Conservation (phyloP, 805 yeast genomes). For the Candida rishiriensis region DNA sequence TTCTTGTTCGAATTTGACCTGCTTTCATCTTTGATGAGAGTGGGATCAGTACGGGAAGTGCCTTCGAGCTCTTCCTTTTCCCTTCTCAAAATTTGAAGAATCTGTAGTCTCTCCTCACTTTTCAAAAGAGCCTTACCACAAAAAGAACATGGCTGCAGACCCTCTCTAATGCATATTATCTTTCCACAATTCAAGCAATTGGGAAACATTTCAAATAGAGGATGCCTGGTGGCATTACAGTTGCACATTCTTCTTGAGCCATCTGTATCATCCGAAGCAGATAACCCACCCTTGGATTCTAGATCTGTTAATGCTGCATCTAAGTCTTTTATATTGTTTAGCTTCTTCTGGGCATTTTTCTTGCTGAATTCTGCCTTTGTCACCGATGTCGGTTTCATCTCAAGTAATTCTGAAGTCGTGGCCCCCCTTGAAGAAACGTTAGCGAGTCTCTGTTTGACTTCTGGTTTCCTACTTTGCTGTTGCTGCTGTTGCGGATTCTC, state of each 20-base stretch:
- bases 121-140: constrained; percentile 71
- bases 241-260: constrained; percentile 43
- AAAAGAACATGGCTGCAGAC: constrained; percentile 81
- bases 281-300: constrained; percentile 28
- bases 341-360: constrained; percentile 39
- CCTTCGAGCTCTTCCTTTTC: constrained; percentile 47
- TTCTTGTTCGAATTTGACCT: constrained; percentile 25
- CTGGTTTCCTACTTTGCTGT: not conserved
- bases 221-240: constrained; percentile 86
- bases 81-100: constrained; percentile 44
- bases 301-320: constrained; percentile 44
- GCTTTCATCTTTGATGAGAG: constrained; percentile 6
- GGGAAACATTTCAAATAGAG: constrained; percentile 84
- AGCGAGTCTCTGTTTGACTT: constrained; percentile 9
- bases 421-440: constrained; percentile 22
- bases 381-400: constrained; percentile 31
- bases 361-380: constrained; percentile 28
- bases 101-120: constrained; percentile 54
- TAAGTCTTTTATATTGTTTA: constrained; percentile 46
- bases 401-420: constrained; percentile 47
- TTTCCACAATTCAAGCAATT: constrained; percentile 94
- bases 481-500: not conserved
- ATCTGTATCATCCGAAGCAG: constrained; percentile 7
- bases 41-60: constrained; percentile 14
- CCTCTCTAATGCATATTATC: constrained; percentile 86